A percentile compares a stretch with the other conserved stretches of the same genome.
Conservation (phyloP, 192 early-diverging fungal species). For the Entomortierella chlamydospora region DNA sequence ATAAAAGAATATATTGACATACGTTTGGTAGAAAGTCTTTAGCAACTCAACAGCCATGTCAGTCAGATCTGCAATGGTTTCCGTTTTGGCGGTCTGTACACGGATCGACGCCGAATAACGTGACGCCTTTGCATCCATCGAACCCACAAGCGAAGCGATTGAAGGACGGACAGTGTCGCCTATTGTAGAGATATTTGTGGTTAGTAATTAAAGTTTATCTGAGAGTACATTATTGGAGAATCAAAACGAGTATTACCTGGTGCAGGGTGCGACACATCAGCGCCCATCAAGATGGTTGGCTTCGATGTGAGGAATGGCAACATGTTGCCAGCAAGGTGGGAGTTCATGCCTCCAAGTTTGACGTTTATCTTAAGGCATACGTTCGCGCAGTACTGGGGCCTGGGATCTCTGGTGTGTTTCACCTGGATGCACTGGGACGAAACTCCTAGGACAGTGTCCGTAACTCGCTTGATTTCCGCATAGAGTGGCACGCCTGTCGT, state of each 20-base stretch:
- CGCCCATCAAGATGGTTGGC: constrained; percentile 90
- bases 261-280: constrained; percentile 88
- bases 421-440: constrained; percentile 92
- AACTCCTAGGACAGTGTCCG: constrained; percentile 91
- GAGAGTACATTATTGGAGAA: neutral
- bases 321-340: constrained; percentile 66
- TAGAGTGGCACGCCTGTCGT: constrained; percentile 87
- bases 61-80: constrained; percentile 76
- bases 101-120: constrained; percentile 71
- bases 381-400: constrained; percentile 95
- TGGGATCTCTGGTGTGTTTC: constrained; percentile 82
- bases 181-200: neutral
- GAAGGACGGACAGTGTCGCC: constrained; percentile 69
- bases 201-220: neutral
- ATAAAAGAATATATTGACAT: neutral
- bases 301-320: constrained; percentile 74
- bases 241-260: constrained; percentile 57
- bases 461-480: constrained; percentile 88
- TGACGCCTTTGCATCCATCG: constrained; percentile 69
- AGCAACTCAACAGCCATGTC: constrained; percentile 75
- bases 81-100: constrained; percentile 72
- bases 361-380: constrained; percentile 95
- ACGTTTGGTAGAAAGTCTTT: constrained; percentile 67
- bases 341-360: constrained; percentile 93
- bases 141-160: constrained; percentile 78